phyloP scores from a whole-genome alignment of 257 asterid genomes.

The Solanum etuberosum region DNA sequence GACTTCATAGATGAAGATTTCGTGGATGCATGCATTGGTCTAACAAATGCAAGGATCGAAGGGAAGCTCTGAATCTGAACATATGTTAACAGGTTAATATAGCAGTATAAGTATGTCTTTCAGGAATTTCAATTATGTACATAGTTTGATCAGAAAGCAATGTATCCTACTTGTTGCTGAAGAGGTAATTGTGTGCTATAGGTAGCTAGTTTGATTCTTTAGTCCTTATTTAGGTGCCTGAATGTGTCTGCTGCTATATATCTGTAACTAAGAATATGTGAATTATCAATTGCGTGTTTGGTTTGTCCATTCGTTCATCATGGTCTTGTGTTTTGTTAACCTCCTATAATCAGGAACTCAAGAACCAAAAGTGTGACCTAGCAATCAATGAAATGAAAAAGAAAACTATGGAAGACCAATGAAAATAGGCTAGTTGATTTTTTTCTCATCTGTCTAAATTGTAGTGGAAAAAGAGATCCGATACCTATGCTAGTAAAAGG shows the following conservation, averaged over 20 bases:
- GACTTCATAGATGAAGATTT: conserved; percentile 72
- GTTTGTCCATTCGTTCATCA: not conserved
- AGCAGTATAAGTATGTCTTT: not conserved
- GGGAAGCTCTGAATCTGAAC: conserved; percentile 34
- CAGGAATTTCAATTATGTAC: not conserved
- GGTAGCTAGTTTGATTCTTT: not conserved
- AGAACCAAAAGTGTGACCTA: too few relatives aligned
- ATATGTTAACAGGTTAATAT: not conserved
- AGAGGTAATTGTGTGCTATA: not conserved
- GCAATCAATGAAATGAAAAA: too few relatives aligned
- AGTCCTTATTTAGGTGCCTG: not conserved
- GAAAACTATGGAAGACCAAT: too few relatives aligned
- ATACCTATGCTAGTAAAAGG: too few relatives aligned
- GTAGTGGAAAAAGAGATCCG: too few relatives aligned
- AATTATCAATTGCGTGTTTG: not conserved
- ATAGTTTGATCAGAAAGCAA: not conserved
- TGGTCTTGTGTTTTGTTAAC: not conserved
- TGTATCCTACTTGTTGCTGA: not conserved
- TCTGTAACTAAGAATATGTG: not conserved
- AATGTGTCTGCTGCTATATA: not conserved
- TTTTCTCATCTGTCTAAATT: too few relatives aligned
- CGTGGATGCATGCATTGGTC: conserved; percentile 73
- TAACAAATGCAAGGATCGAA: conserved; percentile 56
- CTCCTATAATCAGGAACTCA: too few relatives aligned
- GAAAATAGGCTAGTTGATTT: too few relatives aligned